Percentiles rank a stretch among this genome's conserved stretches.
Conservation (phyloP, 2,329 filamentous ascomycete genomes). For the Fusarium concolor region DNA sequence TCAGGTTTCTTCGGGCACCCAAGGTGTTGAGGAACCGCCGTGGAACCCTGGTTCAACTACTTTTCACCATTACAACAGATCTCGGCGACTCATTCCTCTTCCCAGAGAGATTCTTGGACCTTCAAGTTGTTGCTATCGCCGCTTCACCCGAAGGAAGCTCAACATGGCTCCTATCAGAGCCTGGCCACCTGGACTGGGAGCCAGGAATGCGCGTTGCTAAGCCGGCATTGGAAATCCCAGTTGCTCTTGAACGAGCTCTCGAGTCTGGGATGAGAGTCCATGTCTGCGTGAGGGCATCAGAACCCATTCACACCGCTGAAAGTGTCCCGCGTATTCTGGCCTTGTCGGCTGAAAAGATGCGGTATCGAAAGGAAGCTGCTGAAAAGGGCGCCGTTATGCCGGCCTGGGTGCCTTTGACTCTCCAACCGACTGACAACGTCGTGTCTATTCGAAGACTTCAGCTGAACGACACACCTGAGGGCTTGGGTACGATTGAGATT, state of each 20-base stretch:
- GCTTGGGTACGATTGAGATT: conserved; percentile 53
- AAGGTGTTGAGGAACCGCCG: conserved; percentile 49
- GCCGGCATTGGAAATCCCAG: conserved; percentile 46
- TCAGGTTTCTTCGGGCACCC: conserved; percentile 64
- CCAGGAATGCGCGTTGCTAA: conserved; percentile 57
- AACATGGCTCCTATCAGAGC: conserved; percentile 43
- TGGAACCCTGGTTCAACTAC: conserved; percentile 54
- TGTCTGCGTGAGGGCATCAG: conserved; percentile 46
- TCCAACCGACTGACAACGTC: conserved; percentile 38
- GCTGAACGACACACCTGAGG: conserved; percentile 40
- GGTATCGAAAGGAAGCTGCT: conserved; percentile 32
- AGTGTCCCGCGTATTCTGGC: conserved; percentile 45
- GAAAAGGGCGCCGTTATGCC: conserved; percentile 57
- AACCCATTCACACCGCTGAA: conserved; percentile 44
- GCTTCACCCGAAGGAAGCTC: conserved; percentile 35
- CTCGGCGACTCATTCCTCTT: conserved; percentile 66
- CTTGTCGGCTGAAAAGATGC: conserved; percentile 32
- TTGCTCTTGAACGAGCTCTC: conserved; percentile 43
- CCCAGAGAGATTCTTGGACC: conserved; percentile 58
- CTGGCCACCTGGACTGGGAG: conserved; percentile 47
- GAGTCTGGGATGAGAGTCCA: conserved; percentile 43
- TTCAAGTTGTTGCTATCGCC: conserved; percentile 53
- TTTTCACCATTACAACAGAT: conserved; percentile 68
- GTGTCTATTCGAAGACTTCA: conserved; percentile 48
- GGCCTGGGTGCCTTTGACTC: conserved; percentile 54